These are phyloP conservation scores for Jaapia argillacea DNA, from an alignment of 768 basidiomycete species.

Conservation along the genomic window DNA sequence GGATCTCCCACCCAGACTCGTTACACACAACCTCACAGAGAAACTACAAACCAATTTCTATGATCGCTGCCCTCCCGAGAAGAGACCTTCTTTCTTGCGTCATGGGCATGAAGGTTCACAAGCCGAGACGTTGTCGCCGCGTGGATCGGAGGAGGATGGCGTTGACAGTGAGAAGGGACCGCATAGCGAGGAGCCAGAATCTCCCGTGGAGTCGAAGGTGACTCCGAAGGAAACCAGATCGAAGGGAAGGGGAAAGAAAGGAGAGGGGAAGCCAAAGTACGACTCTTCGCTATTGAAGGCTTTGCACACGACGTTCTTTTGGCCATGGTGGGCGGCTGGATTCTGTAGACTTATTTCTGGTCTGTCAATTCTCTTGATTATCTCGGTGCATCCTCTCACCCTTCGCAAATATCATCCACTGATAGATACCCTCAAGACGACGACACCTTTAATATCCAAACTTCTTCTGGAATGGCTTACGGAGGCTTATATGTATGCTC, in stretches of 20 bases:
- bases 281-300: slow-evolving; percentile 10
- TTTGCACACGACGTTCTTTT: slow-evolving; percentile 12
- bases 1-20: background rate
- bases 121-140: too few relatives aligned
- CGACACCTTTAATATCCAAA: slow-evolving; percentile 17
- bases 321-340: slow-evolving; percentile 13
- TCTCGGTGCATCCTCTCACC: background rate
- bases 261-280: background rate
- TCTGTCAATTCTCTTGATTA: background rate
- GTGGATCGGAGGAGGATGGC: background rate
- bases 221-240: too few relatives aligned
- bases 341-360: slow-evolving; percentile 10
- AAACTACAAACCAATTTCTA: slow-evolving; percentile 1
- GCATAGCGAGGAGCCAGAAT: background rate
- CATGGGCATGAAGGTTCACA: too few relatives aligned
- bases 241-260: background rate
- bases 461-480: slow-evolving; percentile 17
- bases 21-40: slow-evolving; percentile 1
- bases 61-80: slow-evolving; percentile 10
- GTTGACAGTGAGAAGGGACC: background rate
- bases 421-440: slow-evolving; percentile 13
- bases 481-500: slow-evolving; percentile 6
- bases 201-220: background rate
- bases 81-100: slow-evolving; percentile 6
- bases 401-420: background rate